These are phyloP conservation scores for Fusarium gaditjirri DNA, from an alignment of 2,329 filamentous ascomycete species.

Conservation along the genomic window DNA sequence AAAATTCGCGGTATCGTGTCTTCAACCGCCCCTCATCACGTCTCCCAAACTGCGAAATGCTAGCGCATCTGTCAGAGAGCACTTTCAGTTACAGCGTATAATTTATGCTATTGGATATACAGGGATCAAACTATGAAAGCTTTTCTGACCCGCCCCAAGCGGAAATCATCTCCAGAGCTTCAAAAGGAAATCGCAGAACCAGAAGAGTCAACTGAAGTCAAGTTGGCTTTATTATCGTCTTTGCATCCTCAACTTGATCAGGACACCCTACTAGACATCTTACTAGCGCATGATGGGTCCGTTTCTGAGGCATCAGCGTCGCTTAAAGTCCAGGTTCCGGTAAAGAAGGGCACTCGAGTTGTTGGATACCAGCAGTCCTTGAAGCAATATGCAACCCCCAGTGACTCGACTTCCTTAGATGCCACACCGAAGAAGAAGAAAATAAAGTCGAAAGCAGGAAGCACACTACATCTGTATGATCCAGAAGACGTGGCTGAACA, in stretches of 20 bases:
- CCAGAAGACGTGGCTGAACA: conserved; percentile 82
- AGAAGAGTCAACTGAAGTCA: conserved; percentile 88
- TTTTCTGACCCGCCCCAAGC: conserved; percentile 66
- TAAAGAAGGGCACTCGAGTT: conserved; percentile 50
- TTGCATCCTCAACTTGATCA: conserved; percentile 73
- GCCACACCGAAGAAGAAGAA: conserved; percentile 56
- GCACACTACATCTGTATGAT: conserved; percentile 85
- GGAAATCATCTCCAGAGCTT: conserved; percentile 53
- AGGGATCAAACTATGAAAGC: conserved; percentile 61
- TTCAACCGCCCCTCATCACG: background rate
- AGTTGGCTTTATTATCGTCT: conserved; percentile 85
- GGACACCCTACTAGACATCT: conserved; percentile 77
- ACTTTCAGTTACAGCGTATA: background rate
- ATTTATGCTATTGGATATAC: background rate
- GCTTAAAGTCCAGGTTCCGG: conserved; percentile 52
- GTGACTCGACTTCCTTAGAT: conserved; percentile 20
- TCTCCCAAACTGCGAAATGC: background rate
- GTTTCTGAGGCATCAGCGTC: conserved; percentile 72
- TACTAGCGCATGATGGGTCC: conserved; percentile 81
- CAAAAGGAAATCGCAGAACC: conserved; percentile 51
- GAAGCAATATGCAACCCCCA: conserved; percentile 57
- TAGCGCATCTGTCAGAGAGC: background rate
- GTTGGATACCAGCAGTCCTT: conserved; percentile 73
- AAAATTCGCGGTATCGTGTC: conserved; percentile 5
- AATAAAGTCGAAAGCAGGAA: conserved; percentile 76